These are phyloP conservation scores for Phoma sp. DNA, from an alignment of 2,329 filamentous ascomycete species.

Conservation along the genomic window DNA sequence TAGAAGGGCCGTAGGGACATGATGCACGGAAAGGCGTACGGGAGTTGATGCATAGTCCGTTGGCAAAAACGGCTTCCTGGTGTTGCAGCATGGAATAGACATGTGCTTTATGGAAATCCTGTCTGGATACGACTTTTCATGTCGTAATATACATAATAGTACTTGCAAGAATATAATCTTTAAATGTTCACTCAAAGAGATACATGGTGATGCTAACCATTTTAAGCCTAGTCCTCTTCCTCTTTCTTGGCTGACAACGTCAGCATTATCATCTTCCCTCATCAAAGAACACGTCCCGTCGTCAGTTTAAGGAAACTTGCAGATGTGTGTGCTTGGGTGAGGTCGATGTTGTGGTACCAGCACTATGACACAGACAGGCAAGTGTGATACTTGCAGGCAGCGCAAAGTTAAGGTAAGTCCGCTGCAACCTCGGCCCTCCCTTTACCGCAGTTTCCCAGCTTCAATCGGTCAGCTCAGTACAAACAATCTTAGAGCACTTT, in stretches of 20 bases:
- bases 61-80: background rate
- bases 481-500: no score
- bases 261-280: background rate
- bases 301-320: background rate
- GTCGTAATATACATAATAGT: background rate
- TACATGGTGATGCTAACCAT: background rate
- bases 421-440: background rate
- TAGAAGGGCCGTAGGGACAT: background rate
- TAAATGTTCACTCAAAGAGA: background rate
- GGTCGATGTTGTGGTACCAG: background rate
- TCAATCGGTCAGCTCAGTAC: no score
- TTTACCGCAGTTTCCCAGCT: background rate
- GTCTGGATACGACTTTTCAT: no score
- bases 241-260: background rate
- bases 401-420: slow-evolving; percentile 40
- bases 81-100: background rate
- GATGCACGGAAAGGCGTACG: background rate
- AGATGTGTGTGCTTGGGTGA: background rate
- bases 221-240: background rate
- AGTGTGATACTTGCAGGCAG: slow-evolving; percentile 40
- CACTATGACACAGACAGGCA: slow-evolving; percentile 39
- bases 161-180: background rate
- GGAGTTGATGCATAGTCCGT: background rate
- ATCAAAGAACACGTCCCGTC: background rate
- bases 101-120: no score